Percentiles rank a stretch among this genome's conserved stretches.
Evolutionary conservation across 495 filamentous ascomycete genomes (phyloP).

Genomic region (Aspergillus indologenus): DNA sequence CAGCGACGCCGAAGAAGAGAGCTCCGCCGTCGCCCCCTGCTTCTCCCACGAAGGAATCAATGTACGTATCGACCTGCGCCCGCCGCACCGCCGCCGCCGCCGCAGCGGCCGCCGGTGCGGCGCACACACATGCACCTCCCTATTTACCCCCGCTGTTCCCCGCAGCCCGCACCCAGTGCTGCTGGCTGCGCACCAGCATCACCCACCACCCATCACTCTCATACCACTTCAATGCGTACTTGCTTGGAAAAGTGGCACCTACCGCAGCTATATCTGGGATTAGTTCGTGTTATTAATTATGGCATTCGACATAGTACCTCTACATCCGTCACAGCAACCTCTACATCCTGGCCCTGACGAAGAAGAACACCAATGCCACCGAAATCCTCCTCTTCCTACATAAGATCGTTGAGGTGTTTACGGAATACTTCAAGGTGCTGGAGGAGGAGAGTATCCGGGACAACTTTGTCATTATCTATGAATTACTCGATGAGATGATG

Average conservation of each 20-base stretch:
- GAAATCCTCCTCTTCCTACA: conserved; percentile 98
- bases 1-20: conserved; percentile 98
- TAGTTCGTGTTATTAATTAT: neutral
- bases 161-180: conserved; percentile 9
- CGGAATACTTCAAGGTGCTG: conserved; percentile 99
- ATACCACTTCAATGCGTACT: conserved; percentile 14
- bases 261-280: neutral
- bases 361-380: conserved; percentile 98
- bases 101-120: conserved; percentile 6
- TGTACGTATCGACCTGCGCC: conserved; percentile 54
- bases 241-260: neutral
- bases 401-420: conserved; percentile 97
- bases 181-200: neutral
- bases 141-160: conserved; percentile 23
- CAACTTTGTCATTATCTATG: conserved; percentile 99
- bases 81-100: conserved; percentile 7
- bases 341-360: conserved; percentile 96
- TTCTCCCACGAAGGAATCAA: conserved; percentile 99
- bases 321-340: conserved; percentile 99
- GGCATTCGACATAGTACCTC: conserved; percentile 68
- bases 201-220: neutral
- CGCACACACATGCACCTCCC: conserved; percentile 11
- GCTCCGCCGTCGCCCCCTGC: conserved; percentile 93
- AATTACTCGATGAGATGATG: conserved; percentile 99
- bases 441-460: conserved; percentile 99